Evolutionary conservation across 1,139 yeast species (phyloP), one percentile per base, ranked within the genome.

Genomic region (Saccharomyces pastorianus): DNA sequence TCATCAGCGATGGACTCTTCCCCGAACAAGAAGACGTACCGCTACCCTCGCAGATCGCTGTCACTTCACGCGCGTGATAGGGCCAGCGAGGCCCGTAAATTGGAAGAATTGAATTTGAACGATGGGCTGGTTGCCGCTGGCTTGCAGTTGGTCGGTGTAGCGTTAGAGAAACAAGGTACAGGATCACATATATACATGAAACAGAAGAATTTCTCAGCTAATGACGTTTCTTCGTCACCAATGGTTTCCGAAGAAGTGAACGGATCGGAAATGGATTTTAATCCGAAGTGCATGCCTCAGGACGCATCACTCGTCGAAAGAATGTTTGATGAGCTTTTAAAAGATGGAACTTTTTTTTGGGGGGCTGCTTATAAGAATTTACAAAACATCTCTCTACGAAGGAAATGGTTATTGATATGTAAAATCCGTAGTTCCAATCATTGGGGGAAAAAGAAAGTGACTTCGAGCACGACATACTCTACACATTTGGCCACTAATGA

Each of bases 361-460:
- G 56, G 56, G 8, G 50, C 49, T 38, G 54, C 52, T 11, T 48
- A 51, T 26, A 47, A 46, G 17, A 53, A 53, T n/a, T 44, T 54
- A 48, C 52, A 51, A 27, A 48, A 48, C n/a, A 49, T 56, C 6
- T 50, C 58, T 7, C 47, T 42, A 20, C 38, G 44, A 17, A 52
- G 54, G 44, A 55, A 56, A 50, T 57, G 60, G 60, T 55, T 52
- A 46, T 50, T 56, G 6, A 55, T 57, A n/a, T 57, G 60, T 32
- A 55, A 56, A 31, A 54, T 48, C 17, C 26, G 42, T 25, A 41
- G n/a, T n/a, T n/a, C n/a, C n/a, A n/a, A n/a, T n/a, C n/a, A n/a
- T n/a, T n/a, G n/a, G n/a, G n/a, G n/a, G n/a, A n/a, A n/a, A n/a
- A n/a, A n/a, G n/a, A n/a, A n/a, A n/a, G n/a, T n/a, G n/a, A n/a